phyloP scores from a whole-genome alignment of 371 early-diverging fungal genomes.

The Mortierella sp. region DNA sequence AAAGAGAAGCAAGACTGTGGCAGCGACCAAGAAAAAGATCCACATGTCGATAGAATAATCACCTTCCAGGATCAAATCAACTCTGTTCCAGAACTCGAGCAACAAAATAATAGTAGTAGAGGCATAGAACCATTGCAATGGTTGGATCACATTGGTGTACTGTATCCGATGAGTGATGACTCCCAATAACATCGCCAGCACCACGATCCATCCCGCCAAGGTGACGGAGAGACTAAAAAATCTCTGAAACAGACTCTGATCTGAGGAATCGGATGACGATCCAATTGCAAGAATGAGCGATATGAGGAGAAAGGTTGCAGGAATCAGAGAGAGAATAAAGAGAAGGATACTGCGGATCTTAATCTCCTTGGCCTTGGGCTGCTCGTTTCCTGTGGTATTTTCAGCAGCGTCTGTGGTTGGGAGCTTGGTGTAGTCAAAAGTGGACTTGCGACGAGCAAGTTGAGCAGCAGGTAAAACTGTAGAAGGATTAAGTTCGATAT shows the following conservation, averaged over 20 bases:
- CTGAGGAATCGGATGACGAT: constrained; percentile 14
- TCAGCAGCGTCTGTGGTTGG: constrained; percentile 7
- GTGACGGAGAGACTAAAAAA: constrained; percentile 23
- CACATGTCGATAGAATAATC: constrained; percentile 26
- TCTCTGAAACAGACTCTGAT: constrained; percentile 11
- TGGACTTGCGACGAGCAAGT: constrained; percentile 35
- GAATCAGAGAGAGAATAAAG: constrained; percentile 32
- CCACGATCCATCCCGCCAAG: constrained; percentile 35
- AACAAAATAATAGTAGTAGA: constrained; percentile 19
- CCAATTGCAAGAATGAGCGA: constrained; percentile 25
- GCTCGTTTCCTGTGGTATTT: background rate
- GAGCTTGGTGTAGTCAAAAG: constrained; percentile 49
- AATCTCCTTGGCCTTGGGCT: constrained; percentile 42
- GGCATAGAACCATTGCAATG: constrained; percentile 51
- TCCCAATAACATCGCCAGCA: constrained; percentile 8
- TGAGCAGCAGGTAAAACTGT: constrained; percentile 9
- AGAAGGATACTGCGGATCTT: constrained; percentile 36
- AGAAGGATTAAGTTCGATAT: constrained; percentile 23
- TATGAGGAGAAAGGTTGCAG: constrained; percentile 18
- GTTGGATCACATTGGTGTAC: constrained; percentile 35
- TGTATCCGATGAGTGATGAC: constrained; percentile 40
- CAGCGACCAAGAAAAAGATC: constrained; percentile 23
- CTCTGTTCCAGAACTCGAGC: constrained; percentile 35
- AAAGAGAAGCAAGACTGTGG: constrained; percentile 17
- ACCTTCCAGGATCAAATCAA: constrained; percentile 28